Percentiles rank a stretch among this genome's conserved stretches.
Conservation (phyloP, 495 filamentous ascomycete genomes). For the Neurospora sp. region DNA sequence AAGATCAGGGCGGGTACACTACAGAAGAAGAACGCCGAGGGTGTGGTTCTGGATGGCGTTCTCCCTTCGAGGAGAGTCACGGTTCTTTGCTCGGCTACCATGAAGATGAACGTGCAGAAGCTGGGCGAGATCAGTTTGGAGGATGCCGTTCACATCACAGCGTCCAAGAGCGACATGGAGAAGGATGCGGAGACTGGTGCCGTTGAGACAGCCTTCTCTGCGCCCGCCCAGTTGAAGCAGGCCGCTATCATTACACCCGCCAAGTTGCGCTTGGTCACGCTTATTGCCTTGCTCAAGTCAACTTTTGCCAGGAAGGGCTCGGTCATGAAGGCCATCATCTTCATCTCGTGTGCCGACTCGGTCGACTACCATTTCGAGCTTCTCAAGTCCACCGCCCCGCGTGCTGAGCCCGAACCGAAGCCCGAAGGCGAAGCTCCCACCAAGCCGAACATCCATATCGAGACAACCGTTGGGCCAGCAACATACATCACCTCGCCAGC, state of each 20-base stretch:
- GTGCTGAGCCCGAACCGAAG: slow-evolving; percentile 10
- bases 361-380: slow-evolving; percentile 94
- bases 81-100: slow-evolving; percentile 88
- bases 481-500: slow-evolving; percentile 41
- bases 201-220: slow-evolving; percentile 57
- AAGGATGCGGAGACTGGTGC: slow-evolving; percentile 30
- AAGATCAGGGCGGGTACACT: slow-evolving; percentile 52
- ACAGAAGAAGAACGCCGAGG: slow-evolving; percentile 27
- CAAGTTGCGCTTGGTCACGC: slow-evolving; percentile 79
- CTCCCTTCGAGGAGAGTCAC: slow-evolving; percentile 73
- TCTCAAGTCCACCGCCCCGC: slow-evolving; percentile 45
- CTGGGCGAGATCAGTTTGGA: slow-evolving; percentile 90
- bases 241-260: slow-evolving; percentile 76
- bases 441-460: slow-evolving; percentile 20
- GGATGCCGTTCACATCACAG: slow-evolving; percentile 79
- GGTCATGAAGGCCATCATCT: slow-evolving; percentile 90
- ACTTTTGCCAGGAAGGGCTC: slow-evolving; percentile 78
- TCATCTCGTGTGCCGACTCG: slow-evolving; percentile 92
- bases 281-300: slow-evolving; percentile 72
- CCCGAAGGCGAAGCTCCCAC: slow-evolving; percentile 14
- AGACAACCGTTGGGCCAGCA: slow-evolving; percentile 32
- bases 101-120: slow-evolving; percentile 91
- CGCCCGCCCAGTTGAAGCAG: slow-evolving; percentile 88
- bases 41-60: slow-evolving; percentile 33
- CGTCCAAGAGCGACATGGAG: slow-evolving; percentile 43